phyloP scores from a whole-genome alignment of 1,139 yeast genomes.

The Wickerhamomyces sp. region DNA sequence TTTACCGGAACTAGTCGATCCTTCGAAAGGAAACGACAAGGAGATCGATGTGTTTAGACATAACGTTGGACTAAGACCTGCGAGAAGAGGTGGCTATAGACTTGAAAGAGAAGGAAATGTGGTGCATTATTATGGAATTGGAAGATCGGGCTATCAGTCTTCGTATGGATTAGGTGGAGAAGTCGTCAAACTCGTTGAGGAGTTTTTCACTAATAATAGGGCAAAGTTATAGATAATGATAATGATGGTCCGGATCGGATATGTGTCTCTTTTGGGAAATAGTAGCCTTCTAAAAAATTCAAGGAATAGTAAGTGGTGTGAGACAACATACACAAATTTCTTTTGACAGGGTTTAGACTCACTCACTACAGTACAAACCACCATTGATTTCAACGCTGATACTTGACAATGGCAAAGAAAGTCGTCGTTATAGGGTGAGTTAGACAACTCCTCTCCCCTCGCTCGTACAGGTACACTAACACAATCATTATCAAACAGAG shows the following conservation, averaged over 20 bases:
- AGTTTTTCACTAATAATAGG: not conserved
- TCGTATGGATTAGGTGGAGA: constrained; percentile 56
- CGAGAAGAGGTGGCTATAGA: constrained; percentile 50
- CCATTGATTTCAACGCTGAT: too few species aligned
- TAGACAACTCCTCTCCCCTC: not conserved
- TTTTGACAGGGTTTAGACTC: too few species aligned
- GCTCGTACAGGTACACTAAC: not conserved
- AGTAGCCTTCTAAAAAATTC: too few species aligned
- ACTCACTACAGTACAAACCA: too few species aligned
- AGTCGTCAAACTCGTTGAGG: constrained; percentile 28
- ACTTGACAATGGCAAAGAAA: constrained; percentile 1
- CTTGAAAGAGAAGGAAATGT: constrained; percentile 35
- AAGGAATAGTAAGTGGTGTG: too few species aligned
- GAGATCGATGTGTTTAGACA: constrained; percentile 36
- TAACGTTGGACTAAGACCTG: constrained; percentile 66
- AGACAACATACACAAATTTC: too few species aligned
- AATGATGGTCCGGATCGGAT: too few species aligned
- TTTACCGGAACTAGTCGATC: constrained; percentile 48
- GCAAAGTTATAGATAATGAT: too few species aligned
- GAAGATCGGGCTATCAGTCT: constrained; percentile 63
- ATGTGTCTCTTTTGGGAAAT: too few species aligned
- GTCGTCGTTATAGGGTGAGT: constrained; percentile 4
- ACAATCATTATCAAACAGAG: constrained; percentile 30
- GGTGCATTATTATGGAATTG: constrained; percentile 64
- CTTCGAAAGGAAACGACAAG: constrained; percentile 8